A percentile compares a stretch with the other conserved stretches of the same genome.
These are phyloP conservation scores for Taiozyma onychis DNA, from an alignment of 1,139 yeast species.

Conservation along the genomic window DNA sequence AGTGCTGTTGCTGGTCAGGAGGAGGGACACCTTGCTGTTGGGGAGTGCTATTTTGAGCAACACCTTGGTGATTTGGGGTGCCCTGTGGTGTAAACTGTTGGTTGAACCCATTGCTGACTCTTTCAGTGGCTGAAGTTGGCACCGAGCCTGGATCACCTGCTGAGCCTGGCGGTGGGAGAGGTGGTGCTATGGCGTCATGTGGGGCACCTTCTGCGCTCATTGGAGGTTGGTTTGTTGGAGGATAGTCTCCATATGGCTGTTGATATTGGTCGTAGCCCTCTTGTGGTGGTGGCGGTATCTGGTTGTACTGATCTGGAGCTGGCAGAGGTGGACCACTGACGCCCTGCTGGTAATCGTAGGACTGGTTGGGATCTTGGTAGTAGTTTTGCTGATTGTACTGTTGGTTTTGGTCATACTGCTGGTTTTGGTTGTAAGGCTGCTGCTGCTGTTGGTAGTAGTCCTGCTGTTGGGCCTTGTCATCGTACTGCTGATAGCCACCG, in stretches of 20 bases:
- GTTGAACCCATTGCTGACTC: background rate
- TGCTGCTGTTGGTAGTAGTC: background rate
- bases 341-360: background rate
- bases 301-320: background rate
- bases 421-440: background rate
- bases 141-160: background rate
- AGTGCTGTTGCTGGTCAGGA: background rate
- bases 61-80: background rate
- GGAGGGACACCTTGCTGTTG: background rate
- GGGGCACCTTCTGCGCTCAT: background rate
- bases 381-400: background rate
- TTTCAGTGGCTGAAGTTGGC: background rate
- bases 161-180: background rate
- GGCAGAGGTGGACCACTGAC: background rate
- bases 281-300: background rate
- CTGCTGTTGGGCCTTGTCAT: background rate
- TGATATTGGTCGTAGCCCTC: background rate
- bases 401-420: background rate
- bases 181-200: background rate
- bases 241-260: background rate
- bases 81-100: background rate
- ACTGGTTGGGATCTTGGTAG: background rate
- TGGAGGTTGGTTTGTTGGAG: background rate
- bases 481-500: background rate
- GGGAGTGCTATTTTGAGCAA: background rate